Evolutionary conservation across 805 yeast species (phyloP).

Genomic region (Ogataea glucozyma): DNA sequence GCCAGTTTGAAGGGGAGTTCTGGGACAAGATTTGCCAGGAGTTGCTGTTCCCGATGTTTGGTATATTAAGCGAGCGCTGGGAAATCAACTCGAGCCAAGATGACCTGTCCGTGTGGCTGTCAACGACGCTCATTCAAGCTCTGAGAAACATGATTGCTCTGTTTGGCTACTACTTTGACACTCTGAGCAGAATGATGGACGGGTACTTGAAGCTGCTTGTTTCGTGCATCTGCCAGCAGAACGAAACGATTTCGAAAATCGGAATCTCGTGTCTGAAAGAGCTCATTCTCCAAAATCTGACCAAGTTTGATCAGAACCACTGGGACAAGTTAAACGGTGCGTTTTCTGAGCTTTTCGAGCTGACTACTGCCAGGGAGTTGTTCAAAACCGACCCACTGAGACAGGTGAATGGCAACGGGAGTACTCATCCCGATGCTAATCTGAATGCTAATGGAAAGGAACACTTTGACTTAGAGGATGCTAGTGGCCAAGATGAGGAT

Average conservation of each 20-base stretch:
- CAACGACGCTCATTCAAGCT: conserved; percentile 95
- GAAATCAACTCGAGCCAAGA: conserved; percentile 73
- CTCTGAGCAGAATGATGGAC: conserved; percentile 70
- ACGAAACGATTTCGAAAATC: conserved; percentile 93
- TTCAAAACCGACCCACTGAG: conserved; percentile 60
- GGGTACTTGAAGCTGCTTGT: conserved; percentile 76
- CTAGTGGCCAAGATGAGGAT: conserved; percentile 10
- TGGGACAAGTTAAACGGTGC: conserved; percentile 74
- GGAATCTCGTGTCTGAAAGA: conserved; percentile 88
- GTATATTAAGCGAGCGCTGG: conserved; percentile 74
- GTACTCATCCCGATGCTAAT: too few relatives aligned
- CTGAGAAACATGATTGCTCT: conserved; percentile 82
- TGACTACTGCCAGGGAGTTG: conserved; percentile 85
- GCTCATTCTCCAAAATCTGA: conserved; percentile 72
- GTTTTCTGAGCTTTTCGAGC: conserved; percentile 67
- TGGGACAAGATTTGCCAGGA: conserved; percentile 83
- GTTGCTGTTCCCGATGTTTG: conserved; percentile 87
- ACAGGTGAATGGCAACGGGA: too few relatives aligned
- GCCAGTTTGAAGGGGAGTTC: conserved; percentile 66
- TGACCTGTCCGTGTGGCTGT: conserved; percentile 91
- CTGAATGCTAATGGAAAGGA: conserved; percentile 22
- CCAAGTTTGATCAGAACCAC: conserved; percentile 60
- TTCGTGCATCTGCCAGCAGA: conserved; percentile 93
- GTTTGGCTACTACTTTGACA: conserved; percentile 78
- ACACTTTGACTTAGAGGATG: conserved; percentile 28